Evolutionary conservation across 371 early-diverging fungal genomes (phyloP), one percentile per base, ranked within the genome.

Genomic region (Rhizopus sp.): DNA sequence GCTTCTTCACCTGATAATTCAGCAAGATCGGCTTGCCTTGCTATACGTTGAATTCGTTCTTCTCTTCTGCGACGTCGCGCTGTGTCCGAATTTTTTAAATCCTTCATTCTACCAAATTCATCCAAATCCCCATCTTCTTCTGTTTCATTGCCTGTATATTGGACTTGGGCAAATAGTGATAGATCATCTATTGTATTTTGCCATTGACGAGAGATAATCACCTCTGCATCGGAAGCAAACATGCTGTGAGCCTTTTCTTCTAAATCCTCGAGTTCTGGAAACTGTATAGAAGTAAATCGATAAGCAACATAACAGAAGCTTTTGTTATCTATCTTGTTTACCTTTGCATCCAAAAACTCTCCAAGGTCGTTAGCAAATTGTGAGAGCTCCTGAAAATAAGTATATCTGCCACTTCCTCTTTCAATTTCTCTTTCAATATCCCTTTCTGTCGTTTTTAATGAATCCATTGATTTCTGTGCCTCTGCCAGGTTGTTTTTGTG

Each of bases 301-400:
- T 34, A 1, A 59, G 23, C 29, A 46, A 33, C n/a, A 41, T 4
- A 34, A 34, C 37, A n/a, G 13, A 12, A 10, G 3, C 8, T 17
- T 39, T 13, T 47, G 8, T 16, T 45, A 10, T 15, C 6, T n/a
- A 23, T 39, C 33, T 3, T 54, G 7, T 53, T 32, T 60, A 86
- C 85, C 78, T 88, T 88, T 30, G 73, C 82, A 64, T 91, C 91
- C 39, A 89, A 74, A 55, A 89, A 85, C 35, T 86, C 87, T 2
- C 84, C 88, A 44, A 89, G 64, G 56, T 86, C 84, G 17, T 81
- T 77, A 16, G 85, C 73, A 64, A 76, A 87, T 2, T 77, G 72
- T 31, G 72, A 65, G n/a, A 88, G 62, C 29, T 83, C 78, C 55
- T 88, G 88, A 63, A 86, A 91, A 62, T 85, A 90, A 15, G 74